Percentiles rank a stretch among this genome's conserved stretches.
Evolutionary conservation across 345 rosid genomes (phyloP).

Genomic region (Combretum micranthum): DNA sequence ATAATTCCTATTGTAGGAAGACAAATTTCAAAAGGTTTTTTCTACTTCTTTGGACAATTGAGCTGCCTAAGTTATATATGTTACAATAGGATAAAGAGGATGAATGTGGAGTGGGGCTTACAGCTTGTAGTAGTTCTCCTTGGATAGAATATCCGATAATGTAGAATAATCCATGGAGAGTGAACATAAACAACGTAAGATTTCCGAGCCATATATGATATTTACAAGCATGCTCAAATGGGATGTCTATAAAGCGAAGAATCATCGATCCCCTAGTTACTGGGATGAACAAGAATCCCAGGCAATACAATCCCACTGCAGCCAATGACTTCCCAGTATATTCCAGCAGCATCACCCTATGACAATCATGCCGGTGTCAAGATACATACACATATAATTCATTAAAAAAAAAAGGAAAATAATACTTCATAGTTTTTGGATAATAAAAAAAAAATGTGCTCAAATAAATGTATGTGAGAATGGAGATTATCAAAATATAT

Average conservation of each 20-base stretch:
- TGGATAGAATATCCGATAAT: slow-evolving; percentile 30
- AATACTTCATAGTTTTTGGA: too few relatives aligned
- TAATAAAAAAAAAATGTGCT: too few relatives aligned
- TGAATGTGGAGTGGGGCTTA: slow-evolving; percentile 27
- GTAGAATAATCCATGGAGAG: slow-evolving; percentile 20
- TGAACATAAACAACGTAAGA: slow-evolving; percentile 10
- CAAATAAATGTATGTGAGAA: too few relatives aligned
- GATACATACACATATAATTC: too few relatives aligned
- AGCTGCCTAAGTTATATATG: neutral
- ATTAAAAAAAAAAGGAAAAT: too few relatives aligned
- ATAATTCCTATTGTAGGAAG: too few relatives aligned
- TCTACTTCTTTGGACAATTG: too few relatives aligned
- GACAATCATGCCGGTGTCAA: too few relatives aligned
- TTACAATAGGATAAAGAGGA: neutral
- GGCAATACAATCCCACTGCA: slow-evolving; percentile 15
- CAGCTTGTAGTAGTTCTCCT: slow-evolving; percentile 50
- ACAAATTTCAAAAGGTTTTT: too few relatives aligned
- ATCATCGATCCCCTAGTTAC: slow-evolving; percentile 18
- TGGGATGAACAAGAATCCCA: slow-evolving; percentile 21
- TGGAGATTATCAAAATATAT: too few relatives aligned
- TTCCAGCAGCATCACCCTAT: neutral
- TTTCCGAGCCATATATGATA: slow-evolving; percentile 26
- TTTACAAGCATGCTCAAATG: slow-evolving; percentile 23
- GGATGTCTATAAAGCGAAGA: slow-evolving; percentile 17
- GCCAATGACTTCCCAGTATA: slow-evolving; percentile 11